Evolutionary conservation across 1,284 basidiomycete genomes (phyloP).

Genomic region (Pascua guehoae): DNA sequence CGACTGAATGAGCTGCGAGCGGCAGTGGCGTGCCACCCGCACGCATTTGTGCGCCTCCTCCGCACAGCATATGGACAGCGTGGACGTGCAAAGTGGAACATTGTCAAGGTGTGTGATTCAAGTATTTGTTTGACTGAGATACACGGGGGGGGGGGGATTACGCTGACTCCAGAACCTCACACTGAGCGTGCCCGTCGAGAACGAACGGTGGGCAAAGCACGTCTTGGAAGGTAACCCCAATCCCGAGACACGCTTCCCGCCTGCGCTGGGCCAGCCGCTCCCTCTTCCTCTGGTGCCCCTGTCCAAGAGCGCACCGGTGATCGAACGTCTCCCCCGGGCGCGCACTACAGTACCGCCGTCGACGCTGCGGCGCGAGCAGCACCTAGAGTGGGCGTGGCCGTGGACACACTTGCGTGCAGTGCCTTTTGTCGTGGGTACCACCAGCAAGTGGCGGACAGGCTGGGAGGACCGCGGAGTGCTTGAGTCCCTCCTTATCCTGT

Average conservation of each 20-base stretch:
- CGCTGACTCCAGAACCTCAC: conserved; percentile 15
- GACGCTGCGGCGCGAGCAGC: background rate
- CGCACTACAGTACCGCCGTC: background rate
- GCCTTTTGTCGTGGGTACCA: conserved; percentile 23
- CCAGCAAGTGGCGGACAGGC: conserved; percentile 4
- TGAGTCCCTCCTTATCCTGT: conserved; percentile 22
- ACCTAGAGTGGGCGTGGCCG: conserved; percentile 1
- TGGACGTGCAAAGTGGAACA: conserved; percentile 5
- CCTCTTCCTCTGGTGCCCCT: conserved; percentile 5
- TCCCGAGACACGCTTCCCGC: conserved; percentile 5
- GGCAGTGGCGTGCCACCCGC: conserved; percentile 38
- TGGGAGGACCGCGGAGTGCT: conserved; percentile 15
- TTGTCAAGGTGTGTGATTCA: conserved; percentile 25
- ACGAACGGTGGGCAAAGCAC: conserved; percentile 1
- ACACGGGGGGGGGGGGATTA: background rate
- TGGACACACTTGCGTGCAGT: conserved; percentile 10
- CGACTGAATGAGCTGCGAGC: conserved; percentile 26
- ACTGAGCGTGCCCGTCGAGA: background rate
- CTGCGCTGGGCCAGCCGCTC: conserved; percentile 6
- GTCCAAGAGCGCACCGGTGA: background rate
- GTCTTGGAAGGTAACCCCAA: background rate
- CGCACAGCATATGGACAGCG: conserved; percentile 1
- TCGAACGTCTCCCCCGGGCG: background rate
- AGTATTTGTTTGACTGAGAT: background rate
- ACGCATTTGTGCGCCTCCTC: conserved; percentile 31